A percentile compares a stretch with the other conserved stretches of the same genome.
phyloP scores from a whole-genome alignment of 192 early-diverging fungal genomes.

The Blastocladiella britannica region DNA sequence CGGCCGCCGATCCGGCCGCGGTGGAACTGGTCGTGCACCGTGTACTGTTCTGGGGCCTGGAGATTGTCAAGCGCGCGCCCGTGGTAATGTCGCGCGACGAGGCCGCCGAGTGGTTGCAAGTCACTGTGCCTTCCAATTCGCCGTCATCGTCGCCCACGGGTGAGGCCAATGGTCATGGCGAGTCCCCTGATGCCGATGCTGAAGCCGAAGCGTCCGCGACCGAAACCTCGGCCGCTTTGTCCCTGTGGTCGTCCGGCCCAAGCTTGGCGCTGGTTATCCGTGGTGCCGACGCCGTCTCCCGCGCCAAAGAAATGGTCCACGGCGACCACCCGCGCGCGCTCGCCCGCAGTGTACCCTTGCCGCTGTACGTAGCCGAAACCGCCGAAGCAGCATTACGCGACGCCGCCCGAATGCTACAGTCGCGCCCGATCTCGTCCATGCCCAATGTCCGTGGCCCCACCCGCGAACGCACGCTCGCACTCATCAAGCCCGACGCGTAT shows the following conservation, averaged over 20 bases:
- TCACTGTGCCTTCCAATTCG: no score
- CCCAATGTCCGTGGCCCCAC: not conserved
- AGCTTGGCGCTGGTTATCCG: conserved; percentile 21
- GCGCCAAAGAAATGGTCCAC: conserved; percentile 32
- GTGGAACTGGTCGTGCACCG: not conserved
- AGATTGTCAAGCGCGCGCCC: not conserved
- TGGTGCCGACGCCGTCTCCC: conserved; percentile 23
- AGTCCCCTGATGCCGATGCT: not conserved
- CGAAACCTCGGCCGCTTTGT: no score
- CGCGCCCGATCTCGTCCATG: conserved; percentile 5
- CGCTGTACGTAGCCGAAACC: no score
- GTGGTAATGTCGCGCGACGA: not conserved
- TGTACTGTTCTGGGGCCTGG: not conserved
- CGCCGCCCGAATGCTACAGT: no score
- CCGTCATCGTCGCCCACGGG: no score
- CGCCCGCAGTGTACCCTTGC: no score
- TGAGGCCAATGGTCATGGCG: no score
- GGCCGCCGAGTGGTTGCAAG: conserved; percentile 2
- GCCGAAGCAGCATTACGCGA: conserved; percentile 3
- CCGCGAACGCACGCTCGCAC: conserved; percentile 21
- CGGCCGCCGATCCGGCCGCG: not conserved
- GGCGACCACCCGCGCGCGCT: conserved; percentile 10
- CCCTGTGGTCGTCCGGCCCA: conserved; percentile 10
- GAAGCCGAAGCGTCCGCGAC: no score
- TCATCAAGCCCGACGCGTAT: conserved; percentile 27